Evolutionary conservation across 805 yeast species (phyloP), one percentile per base, ranked within the genome.

Genomic region (Yarrowia divulgata): DNA sequence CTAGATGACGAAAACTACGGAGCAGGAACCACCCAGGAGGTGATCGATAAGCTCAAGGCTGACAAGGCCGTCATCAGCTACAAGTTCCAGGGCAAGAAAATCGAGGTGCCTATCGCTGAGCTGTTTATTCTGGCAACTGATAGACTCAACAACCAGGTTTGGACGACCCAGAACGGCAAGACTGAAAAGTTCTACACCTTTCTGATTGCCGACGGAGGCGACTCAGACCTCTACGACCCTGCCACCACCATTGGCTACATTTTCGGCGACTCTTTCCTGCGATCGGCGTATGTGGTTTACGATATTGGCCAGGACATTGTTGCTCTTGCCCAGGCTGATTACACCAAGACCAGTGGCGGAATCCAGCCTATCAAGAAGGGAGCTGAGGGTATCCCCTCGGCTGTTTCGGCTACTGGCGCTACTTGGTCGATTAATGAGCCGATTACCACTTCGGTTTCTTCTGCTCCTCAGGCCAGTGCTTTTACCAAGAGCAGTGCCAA

Each of bases 211-310:
- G 60, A 54, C 18, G 60, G 60, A 1, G 1, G 14, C 4, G 60
- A 54, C 14, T 13, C 43, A 0, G 18, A 37, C 46, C 18, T 5
- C 14, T 18, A 37, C 60, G 35, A 54, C 19, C 19, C 45, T 14
- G 35, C 45, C 7, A 13, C 13, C 14, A 2, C 12, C 14, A 19
- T 54, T 14, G 45, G 19, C 2, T 54, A 39, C 60, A 23, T 54
- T n/a, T 39, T 90, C 43, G 93, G 93, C 18, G 91, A 87, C 75
- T 81, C 83, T 64, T 84, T 89, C 74, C 79, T 90, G 70, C 81
- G 90, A 69, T 81, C 84, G 48, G 88, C 88, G 8, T 90, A 89
- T 75, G 83, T 85, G 23, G 90, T 88, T 12, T 87, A 84, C 76
- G 90, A 90, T 74, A 78, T 88, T 68, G 91, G 87, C 39, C 83